Evolutionary conservation across 305 asterid species (phyloP).

Genomic region (Fraxinus floribunda): DNA sequence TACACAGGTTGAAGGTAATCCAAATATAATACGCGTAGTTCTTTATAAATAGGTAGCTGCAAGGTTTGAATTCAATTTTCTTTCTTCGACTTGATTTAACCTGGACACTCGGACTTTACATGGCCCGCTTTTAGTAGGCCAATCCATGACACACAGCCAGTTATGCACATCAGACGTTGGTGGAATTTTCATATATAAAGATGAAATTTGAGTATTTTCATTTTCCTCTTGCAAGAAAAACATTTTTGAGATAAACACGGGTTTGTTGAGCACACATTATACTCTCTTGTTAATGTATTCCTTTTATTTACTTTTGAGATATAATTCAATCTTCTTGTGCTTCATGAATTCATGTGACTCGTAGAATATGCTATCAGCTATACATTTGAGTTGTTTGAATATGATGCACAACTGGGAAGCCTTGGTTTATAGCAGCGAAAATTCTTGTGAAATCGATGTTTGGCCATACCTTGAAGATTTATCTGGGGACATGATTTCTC

Average conservation of each 20-base stretch:
- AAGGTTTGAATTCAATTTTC: no score
- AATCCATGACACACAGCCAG: no score
- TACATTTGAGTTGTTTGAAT: slow-evolving; percentile 26
- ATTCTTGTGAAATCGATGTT: slow-evolving; percentile 41
- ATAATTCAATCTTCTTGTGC: background rate
- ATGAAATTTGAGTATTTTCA: no score
- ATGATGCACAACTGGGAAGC: slow-evolving; percentile 48
- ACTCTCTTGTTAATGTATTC: background rate
- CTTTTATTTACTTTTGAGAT: background rate
- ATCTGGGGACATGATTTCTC: slow-evolving; percentile 47
- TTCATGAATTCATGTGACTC: background rate
- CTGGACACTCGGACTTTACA: no score
- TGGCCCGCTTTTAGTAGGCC: no score
- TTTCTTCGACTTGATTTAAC: no score
- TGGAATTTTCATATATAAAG: no score
- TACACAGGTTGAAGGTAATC: slow-evolving; percentile 28
- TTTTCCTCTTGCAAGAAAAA: no score
- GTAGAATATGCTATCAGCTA: slow-evolving; percentile 37
- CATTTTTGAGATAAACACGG: no score
- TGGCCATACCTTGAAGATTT: slow-evolving; percentile 43
- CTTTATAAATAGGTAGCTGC: no score
- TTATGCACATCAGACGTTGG: no score
- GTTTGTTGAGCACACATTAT: background rate
- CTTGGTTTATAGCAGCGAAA: slow-evolving; percentile 1
- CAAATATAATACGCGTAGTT: slow-evolving; percentile 19